Evolutionary conservation across 495 filamentous ascomycete genomes (phyloP), one percentile per base, ranked within the genome.

Genomic region (Penicillium diatomitis): DNA sequence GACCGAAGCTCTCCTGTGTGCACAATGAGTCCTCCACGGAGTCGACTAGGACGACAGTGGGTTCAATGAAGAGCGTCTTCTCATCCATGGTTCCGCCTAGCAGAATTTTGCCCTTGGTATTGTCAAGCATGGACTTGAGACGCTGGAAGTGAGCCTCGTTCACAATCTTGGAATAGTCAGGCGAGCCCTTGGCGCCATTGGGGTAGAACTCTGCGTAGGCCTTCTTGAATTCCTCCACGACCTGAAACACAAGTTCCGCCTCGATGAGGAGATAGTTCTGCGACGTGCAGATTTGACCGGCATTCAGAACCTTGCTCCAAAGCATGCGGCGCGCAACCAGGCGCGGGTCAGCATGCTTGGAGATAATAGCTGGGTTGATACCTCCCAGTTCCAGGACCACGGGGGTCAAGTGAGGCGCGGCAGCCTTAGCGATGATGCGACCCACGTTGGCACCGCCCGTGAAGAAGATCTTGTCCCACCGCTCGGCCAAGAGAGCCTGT

Each of bases 381-480:
- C 92, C 92, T 54, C 92, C 92, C 44, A 97, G 78, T 69, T 97
- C 92, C 47, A 96, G 78, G 34, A 80, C 75, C 20, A 95, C 85
- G 0, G 92, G 92, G 4, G 92, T 97, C 46, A 97, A 72, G 36
- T 88, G 84, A 65, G 92, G 87, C 36, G 92, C 91, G 4, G 92
- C 92, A 52, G 92, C 92, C 70, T 89, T 87, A 27, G 89, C 81
- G 55, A 98, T 82, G 67, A 97, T 91, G 41, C 75, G 86, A 44
- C 87, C 92, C 35, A 96, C 90, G 34, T 60, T 70, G 8, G 74
- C 70, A 53, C 77, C 79, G 40, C 92, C 92, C 10, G 92, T 98
- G 72, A 95, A 98, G 72, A 94, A 91, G 56, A 98, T 91, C 76
- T 95, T 96, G 67, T 94, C 90, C 88, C 90, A 98, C 58, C 89